A percentile compares a stretch with the other conserved stretches of the same genome.
Conservation (phyloP, 352 stramenopile species). For the Globisporangium spinosum region DNA sequence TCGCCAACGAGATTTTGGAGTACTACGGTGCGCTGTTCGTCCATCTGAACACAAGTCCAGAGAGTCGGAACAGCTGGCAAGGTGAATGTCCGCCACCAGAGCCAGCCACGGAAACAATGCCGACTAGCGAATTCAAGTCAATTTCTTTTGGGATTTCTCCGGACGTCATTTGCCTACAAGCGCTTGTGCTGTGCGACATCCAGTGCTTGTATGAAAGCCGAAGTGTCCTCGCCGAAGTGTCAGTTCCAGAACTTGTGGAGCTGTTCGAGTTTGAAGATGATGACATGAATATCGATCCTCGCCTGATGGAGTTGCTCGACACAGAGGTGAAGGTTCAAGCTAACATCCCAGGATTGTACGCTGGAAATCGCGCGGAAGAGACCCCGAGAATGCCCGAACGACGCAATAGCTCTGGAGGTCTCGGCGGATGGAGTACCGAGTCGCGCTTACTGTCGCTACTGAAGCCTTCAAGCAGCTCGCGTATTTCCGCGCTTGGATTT, state of each 20-base stretch:
- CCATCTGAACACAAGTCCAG: constrained; percentile 53
- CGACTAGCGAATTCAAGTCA: constrained; percentile 15
- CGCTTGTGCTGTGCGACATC: constrained; percentile 73
- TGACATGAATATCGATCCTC: constrained; percentile 48
- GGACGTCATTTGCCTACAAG: constrained; percentile 57
- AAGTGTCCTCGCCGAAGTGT: constrained; percentile 62
- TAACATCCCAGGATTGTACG: constrained; percentile 17
- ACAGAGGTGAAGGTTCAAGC: constrained; percentile 22
- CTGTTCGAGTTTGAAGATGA: constrained; percentile 80
- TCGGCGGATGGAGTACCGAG: constrained; percentile 44
- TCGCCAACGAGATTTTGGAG: constrained; percentile 77
- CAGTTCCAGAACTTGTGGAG: constrained; percentile 63
- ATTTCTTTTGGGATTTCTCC: constrained; percentile 43
- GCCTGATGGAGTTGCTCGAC: constrained; percentile 38
- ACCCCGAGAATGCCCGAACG: constrained; percentile 7
- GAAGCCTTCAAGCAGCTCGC: constrained; percentile 35
- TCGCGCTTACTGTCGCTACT: constrained; percentile 49
- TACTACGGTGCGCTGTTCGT: constrained; percentile 67
- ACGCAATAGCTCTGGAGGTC: constrained; percentile 21
- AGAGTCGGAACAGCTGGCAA: constrained; percentile 39
- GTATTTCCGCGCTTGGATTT: constrained; percentile 41
- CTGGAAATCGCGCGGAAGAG: constrained; percentile 8
- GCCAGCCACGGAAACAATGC: background rate
- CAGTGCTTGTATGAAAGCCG: constrained; percentile 74
- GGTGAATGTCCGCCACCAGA: constrained; percentile 20